Conservation (phyloP, 805 yeast genomes). For the Hanseniaspora jakobsenii region DNA sequence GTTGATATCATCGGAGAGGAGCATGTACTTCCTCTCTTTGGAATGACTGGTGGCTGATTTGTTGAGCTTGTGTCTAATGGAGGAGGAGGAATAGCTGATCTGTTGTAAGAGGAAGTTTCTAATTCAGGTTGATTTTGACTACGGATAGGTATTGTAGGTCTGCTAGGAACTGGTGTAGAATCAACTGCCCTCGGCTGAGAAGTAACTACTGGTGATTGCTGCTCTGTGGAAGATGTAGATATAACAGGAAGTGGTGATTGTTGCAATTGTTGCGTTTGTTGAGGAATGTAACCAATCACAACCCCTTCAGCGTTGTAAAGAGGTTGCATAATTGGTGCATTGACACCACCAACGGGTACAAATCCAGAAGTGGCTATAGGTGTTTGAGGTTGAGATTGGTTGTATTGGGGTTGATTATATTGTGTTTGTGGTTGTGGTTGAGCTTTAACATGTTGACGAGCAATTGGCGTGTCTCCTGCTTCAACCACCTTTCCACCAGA, state of each 20-base stretch:
- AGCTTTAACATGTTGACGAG: slow-evolving; percentile 16
- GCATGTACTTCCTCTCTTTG: background rate
- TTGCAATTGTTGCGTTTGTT: slow-evolving; percentile 12
- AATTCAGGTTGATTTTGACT: too few relatives aligned
- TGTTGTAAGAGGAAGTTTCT: too few relatives aligned
- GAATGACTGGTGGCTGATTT: background rate
- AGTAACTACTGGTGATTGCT: too few relatives aligned
- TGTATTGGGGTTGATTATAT: slow-evolving; percentile 13
- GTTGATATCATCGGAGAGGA: background rate
- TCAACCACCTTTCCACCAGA: slow-evolving; percentile 5
- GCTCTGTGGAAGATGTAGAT: slow-evolving; percentile 13
- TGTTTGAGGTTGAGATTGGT: slow-evolving; percentile 16
- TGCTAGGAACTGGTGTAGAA: too few relatives aligned
- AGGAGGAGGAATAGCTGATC: too few relatives aligned
- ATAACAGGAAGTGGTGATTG: background rate
- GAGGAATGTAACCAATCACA: slow-evolving; percentile 16
- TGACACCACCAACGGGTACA: slow-evolving; percentile 5
- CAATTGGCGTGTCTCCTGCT: slow-evolving; percentile 15
- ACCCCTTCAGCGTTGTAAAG: slow-evolving; percentile 13
- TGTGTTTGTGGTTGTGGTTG: slow-evolving; percentile 13
- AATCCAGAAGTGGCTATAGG: slow-evolving; percentile 15
- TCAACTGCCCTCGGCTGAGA: too few relatives aligned
- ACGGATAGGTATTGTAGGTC: too few relatives aligned
- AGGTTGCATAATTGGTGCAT: slow-evolving; percentile 15
- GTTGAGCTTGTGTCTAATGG: too few relatives aligned